These are phyloP conservation scores for Saccharomyces jurei DNA, from an alignment of 805 yeast genomes.

Conservation along the genomic window DNA sequence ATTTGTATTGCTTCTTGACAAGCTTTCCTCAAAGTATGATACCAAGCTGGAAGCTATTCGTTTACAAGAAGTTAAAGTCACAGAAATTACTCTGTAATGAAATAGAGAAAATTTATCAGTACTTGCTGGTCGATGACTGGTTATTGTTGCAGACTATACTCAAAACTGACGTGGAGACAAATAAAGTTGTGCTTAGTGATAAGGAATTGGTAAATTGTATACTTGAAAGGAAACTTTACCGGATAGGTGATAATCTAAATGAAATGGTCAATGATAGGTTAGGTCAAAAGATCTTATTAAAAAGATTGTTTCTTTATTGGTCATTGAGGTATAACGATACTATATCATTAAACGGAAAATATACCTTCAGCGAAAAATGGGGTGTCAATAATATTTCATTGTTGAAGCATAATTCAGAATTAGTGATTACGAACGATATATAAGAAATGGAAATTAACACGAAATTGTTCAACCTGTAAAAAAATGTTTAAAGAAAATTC, in stretches of 20 bases:
- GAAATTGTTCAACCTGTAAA: not conserved
- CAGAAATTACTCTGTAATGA: conserved; percentile 35
- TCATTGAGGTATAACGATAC: conserved; percentile 32
- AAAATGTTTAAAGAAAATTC: not conserved
- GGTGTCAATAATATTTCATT: conserved; percentile 25
- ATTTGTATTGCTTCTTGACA: conserved; percentile 32
- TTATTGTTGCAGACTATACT: conserved; percentile 15
- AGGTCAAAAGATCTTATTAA: conserved; percentile 34
- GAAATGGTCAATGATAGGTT: conserved; percentile 29
- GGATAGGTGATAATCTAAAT: conserved; percentile 28
- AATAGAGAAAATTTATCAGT: conserved; percentile 46
- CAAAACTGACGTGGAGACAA: conserved; percentile 1
- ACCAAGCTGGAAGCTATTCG: conserved; percentile 35
- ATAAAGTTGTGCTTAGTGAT: conserved; percentile 29
- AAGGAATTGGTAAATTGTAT: conserved; percentile 49
- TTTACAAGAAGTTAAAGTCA: conserved; percentile 32
- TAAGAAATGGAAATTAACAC: not conserved
- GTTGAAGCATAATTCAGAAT: conserved; percentile 7
- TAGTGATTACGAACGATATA: not conserved
- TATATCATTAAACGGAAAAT: conserved; percentile 20
- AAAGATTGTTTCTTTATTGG: conserved; percentile 34
- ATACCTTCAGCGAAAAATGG: conserved; percentile 31
- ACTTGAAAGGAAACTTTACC: conserved; percentile 48
- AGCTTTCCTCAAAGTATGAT: conserved; percentile 30
- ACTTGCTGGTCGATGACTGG: conserved; percentile 31